Conservation (phyloP, 139 green algal genomes). For the Chlorella sorokiniana region DNA sequence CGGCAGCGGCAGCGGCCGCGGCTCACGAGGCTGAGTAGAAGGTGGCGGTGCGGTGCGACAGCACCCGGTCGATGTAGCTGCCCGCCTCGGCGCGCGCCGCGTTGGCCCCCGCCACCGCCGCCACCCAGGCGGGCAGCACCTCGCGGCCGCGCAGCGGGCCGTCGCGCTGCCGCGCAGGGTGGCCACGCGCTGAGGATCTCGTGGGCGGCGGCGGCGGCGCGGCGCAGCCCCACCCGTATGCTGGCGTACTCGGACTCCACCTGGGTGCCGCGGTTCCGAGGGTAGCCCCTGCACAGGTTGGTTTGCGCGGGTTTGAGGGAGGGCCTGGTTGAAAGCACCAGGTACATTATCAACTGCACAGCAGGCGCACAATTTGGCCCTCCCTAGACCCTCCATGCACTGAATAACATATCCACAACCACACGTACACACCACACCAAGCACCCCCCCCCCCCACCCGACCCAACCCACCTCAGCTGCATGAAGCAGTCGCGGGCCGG, state of each 20-base stretch:
- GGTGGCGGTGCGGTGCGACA: constrained; percentile 10
- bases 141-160: constrained; percentile 15
- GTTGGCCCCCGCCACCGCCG: constrained; percentile 2
- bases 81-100: constrained; percentile 25
- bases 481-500: constrained; percentile 27
- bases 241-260: not conserved
- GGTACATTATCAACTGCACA: no score
- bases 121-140: constrained; percentile 39
- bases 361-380: no score
- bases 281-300: constrained; percentile 24
- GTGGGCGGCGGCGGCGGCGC: constrained; percentile 1
- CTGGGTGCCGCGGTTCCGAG: constrained; percentile 28
- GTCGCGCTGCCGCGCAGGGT: not conserved
- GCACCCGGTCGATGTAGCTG: constrained; percentile 27
- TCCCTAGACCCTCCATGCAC: no score
- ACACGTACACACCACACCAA: not conserved
- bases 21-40: constrained; percentile 18
- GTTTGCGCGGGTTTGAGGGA: no score
- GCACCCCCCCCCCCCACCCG: not conserved
- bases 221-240: constrained; percentile 9
- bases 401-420: not conserved
- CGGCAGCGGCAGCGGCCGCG: not conserved
- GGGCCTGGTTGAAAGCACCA: no score
- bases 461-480: not conserved
- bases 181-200: constrained; percentile 29